These are phyloP conservation scores for Lentinula raphanica DNA, from an alignment of 768 basidiomycete species.

Conservation along the genomic window DNA sequence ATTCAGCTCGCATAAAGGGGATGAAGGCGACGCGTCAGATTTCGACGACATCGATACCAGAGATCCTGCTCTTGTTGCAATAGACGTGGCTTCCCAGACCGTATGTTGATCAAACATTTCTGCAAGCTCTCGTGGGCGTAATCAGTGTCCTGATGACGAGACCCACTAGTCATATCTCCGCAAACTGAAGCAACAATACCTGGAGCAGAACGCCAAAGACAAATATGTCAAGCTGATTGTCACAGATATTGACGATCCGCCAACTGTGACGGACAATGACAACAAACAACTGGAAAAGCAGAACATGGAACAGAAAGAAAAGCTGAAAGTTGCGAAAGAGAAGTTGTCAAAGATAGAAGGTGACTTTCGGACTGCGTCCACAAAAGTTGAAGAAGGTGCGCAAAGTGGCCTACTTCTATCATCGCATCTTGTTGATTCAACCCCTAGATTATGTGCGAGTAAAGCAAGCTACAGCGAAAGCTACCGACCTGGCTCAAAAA, in stretches of 20 bases:
- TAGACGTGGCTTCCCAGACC: conserved; percentile 55
- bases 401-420: not conserved
- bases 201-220: conserved; percentile 88
- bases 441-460: conserved; percentile 55
- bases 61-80: conserved; percentile 53
- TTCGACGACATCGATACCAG: conserved; percentile 30
- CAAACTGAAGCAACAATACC: conserved; percentile 83
- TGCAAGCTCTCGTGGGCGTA: not conserved
- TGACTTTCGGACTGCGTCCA: conserved; percentile 59
- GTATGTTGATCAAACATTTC: conserved; percentile 44
- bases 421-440: not conserved
- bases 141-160: not conserved
- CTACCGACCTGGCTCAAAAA: conserved; percentile 59
- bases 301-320: conserved; percentile 70
- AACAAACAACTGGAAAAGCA: conserved; percentile 57
- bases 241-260: conserved; percentile 78
- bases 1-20: conserved; percentile 30
- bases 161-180: conserved; percentile 56
- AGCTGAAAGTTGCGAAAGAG: conserved; percentile 59
- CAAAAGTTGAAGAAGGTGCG: conserved; percentile 64
- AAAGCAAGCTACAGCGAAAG: conserved; percentile 45
- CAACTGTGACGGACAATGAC: conserved; percentile 72
- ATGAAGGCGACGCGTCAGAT: conserved; percentile 33
- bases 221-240: conserved; percentile 85
- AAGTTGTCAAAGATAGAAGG: conserved; percentile 55